These are phyloP conservation scores for Aspergillus sp. DNA, from an alignment of 2,329 filamentous ascomycete species.

Conservation along the genomic window DNA sequence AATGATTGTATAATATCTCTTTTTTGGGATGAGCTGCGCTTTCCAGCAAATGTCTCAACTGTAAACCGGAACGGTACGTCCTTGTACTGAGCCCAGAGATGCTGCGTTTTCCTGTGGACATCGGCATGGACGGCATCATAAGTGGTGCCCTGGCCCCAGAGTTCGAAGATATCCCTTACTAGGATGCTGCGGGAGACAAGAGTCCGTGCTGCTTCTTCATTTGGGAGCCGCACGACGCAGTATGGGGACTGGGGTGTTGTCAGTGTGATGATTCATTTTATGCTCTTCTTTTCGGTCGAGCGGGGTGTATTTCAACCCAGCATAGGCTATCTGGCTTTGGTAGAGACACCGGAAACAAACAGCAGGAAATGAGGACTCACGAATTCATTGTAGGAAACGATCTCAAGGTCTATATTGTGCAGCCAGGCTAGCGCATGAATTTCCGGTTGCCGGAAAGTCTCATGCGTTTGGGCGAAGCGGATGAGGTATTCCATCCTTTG, in stretches of 20 bases:
- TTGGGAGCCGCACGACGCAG: conserved; percentile 71
- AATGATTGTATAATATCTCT: conserved; percentile 80
- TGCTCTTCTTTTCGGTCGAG: background rate
- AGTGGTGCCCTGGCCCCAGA: conserved; percentile 74
- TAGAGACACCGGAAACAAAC: conserved; percentile 4
- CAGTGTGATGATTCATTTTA: conserved; percentile 8
- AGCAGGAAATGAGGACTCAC: conserved; percentile 52
- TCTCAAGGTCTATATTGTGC: conserved; percentile 65
- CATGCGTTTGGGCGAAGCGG: conserved; percentile 84
- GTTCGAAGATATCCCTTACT: conserved; percentile 78
- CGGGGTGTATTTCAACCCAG: background rate
- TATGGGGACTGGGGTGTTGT: conserved; percentile 71
- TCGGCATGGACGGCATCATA: conserved; percentile 69
- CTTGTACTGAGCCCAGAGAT: conserved; percentile 68
- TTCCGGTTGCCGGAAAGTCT: conserved; percentile 86
- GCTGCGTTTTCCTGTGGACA: conserved; percentile 58
- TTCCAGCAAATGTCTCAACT: conserved; percentile 78
- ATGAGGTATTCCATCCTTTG: conserved; percentile 72
- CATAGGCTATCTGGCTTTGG: background rate
- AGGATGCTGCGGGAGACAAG: conserved; percentile 78
- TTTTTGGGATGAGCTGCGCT: conserved; percentile 63
- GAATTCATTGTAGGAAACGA: conserved; percentile 72
- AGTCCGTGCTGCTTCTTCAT: conserved; percentile 62
- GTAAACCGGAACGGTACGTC: conserved; percentile 75
- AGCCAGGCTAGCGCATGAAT: conserved; percentile 75